phyloP scores from a whole-genome alignment of 192 early-diverging fungal genomes.

The Podila epigama region DNA sequence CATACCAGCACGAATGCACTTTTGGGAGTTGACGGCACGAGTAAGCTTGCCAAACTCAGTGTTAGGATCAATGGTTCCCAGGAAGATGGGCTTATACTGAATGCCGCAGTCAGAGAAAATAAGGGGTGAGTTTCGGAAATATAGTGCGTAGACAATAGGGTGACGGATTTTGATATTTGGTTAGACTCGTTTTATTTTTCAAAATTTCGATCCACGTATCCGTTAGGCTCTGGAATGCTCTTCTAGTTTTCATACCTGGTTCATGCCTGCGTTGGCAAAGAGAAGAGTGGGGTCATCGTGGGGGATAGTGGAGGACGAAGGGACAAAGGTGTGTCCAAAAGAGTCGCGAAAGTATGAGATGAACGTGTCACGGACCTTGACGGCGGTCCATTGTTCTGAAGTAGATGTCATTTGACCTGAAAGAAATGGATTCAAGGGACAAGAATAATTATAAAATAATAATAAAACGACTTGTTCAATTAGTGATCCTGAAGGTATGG shows the following conservation, averaged over 20 bases:
- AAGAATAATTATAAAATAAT: not conserved
- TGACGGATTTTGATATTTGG: not conserved
- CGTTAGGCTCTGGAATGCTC: not conserved
- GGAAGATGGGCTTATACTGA: conserved; percentile 96
- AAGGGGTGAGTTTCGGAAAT: not conserved
- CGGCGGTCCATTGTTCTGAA: conserved; percentile 73
- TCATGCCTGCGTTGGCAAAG: conserved; percentile 98
- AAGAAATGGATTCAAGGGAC: not conserved
- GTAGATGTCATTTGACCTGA: conserved; percentile 32
- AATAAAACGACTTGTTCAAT: not conserved
- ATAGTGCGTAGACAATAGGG: not conserved
- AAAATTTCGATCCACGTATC: not conserved
- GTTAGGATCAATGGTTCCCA: conserved; percentile 94
- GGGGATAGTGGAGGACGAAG: conserved; percentile 93
- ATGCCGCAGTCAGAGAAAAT: not conserved
- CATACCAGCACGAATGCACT: conserved; percentile 97
- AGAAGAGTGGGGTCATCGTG: conserved; percentile 96
- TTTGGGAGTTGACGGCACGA: conserved; percentile 96
- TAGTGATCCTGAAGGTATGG: too few species aligned
- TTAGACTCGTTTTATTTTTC: not conserved
- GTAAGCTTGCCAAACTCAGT: conserved; percentile 89
- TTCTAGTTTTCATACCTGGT: conserved; percentile 70
- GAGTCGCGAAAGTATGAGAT: conserved; percentile 84
- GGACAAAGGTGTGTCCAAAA: conserved; percentile 76
- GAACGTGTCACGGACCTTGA: conserved; percentile 86